Conservation (phyloP, 2,329 filamentous ascomycete species). For the Trichoderma koningiopsis region DNA sequence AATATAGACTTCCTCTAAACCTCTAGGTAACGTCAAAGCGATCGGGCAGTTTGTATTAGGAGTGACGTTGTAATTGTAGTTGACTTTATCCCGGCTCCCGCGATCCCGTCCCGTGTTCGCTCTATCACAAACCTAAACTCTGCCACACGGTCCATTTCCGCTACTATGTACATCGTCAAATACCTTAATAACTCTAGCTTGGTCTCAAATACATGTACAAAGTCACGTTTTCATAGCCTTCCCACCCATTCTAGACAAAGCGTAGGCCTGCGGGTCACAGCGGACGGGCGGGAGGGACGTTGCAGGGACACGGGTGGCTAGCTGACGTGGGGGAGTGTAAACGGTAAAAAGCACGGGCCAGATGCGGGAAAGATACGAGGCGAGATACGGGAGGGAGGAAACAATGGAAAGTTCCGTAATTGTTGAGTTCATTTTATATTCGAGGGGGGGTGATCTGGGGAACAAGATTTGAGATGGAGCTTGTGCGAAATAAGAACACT, state of each 20-base stretch:
- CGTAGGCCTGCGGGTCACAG: not conserved
- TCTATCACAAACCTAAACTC: not conserved
- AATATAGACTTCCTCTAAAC: not conserved
- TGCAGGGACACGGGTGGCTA: conserved; percentile 9
- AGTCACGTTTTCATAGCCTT: not conserved
- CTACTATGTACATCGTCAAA: not conserved
- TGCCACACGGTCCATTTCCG: not conserved
- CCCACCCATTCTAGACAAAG: not conserved
- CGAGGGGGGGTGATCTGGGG: not conserved
- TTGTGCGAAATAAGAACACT: not conserved
- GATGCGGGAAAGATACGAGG: not conserved
- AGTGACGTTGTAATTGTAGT: not conserved
- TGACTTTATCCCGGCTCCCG: not conserved
- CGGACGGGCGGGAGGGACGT: conserved; percentile 15
- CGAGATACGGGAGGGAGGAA: not conserved
- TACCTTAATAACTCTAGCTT: not conserved
- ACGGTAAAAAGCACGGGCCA: conserved; percentile 1
- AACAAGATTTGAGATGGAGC: not conserved
- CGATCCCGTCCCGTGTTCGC: not conserved
- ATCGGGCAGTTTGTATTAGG: no score
- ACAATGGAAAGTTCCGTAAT: not conserved
- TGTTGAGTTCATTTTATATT: not conserved
- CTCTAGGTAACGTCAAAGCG: not conserved
- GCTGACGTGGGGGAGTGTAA: not conserved
- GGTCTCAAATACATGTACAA: not conserved